Base-by-base conservation (phyloP, 768 basidiomycete species). In the Polyporus arcularius region DNA sequence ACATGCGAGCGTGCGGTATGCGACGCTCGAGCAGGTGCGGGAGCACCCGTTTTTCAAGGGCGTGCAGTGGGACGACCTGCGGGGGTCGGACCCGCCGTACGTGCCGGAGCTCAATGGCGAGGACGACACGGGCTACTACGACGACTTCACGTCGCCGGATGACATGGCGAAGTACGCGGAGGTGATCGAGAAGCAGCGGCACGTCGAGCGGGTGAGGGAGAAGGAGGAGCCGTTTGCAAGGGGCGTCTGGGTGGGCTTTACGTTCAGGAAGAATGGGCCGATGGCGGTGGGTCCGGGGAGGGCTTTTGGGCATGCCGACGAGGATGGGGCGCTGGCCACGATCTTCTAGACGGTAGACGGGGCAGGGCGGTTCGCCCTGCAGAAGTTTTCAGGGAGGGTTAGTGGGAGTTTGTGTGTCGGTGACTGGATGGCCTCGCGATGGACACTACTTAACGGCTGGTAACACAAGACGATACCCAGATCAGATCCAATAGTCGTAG, bases 151-250 rank as follows among this genome's bases (percentile, higher is more conserved):
- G 2, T 89, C 84, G 4, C 77, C 83, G 4, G 92, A 96, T 60
- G 96, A 98, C 71, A 98, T 98, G 96, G 94, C 93, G 52, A 98
- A 98, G 77, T 98, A 98, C 71, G 94, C 96, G 11, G 96, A 99
- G 73, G 97, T 99, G 7, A 86, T 91, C 74, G 97, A 97, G 80
- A 99, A 98, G 76, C 95, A 98, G 76, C 80, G 77, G 69, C 96
- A 98, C 71, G 96, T 99, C 28, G 96, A 96, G 28, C 84, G 83
- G 58, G 92, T 98, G 16, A 86, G 83, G 73, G 96, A 98, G 78
- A 91, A 91, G 73, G 93, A 92, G 4, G 92, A 93, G 60, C 73
- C 80, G 3, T 76, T 82, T 66, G 73, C 80, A 2, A 77, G 92
- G 50, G 92, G 92, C 4, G 90, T 94, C 45, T 94, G 92, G 92